Base-by-base conservation (phyloP, 2,329 filamentous ascomycete species). In the Rhytidhysteron rufulum region DNA sequence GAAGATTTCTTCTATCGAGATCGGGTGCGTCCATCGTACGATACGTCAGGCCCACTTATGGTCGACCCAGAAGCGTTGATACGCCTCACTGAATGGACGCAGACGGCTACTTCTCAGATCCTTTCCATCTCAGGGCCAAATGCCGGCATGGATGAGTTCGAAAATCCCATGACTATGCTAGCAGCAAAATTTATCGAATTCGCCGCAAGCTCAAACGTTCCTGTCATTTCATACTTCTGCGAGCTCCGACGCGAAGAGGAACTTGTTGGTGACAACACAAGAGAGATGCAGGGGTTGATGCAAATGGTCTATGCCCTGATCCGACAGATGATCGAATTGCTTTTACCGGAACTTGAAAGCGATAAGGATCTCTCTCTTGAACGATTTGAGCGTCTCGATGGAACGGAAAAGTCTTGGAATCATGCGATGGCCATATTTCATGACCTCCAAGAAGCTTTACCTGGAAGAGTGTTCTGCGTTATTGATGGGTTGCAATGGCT, bases 401-500 rank as follows among this genome's bases (percentile, higher is more conserved):
- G 38, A 10, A 42, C 35, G 11, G 10, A 24, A 2, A 18, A 21
- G 4, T 24, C 39, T 7, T 42, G 31, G 39, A 16, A 16, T 8
- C 22, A 34, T 2, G 25, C 39, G n/a, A 13, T 38, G 15, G 20
- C 10, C 3, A 10, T 49, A 16, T 24, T 46, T 13, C 24, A 39
- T 2, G 31, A 45, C 8, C 3, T 45, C 8, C 19, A 37, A 8
- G 18, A n/a, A 3, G 11, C 32, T 0, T n/a, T 48, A 10, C 37
- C 34, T 2, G 36, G 25, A 13, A 36, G 10, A n/a, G 35, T 42
- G 2, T 42, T 49, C 24, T 46, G 42, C 32, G 38, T 49, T 2
- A 40, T 49, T 20, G 47, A 51, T 21, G 44, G 40, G 3, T 11
- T 51, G 10, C 33, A 49, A 20, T 51, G 47, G 44, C 25, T 49